These are phyloP conservation scores for Xylaria hypoxylon DNA, from an alignment of 2,329 filamentous ascomycete genomes.

Conservation along the genomic window DNA sequence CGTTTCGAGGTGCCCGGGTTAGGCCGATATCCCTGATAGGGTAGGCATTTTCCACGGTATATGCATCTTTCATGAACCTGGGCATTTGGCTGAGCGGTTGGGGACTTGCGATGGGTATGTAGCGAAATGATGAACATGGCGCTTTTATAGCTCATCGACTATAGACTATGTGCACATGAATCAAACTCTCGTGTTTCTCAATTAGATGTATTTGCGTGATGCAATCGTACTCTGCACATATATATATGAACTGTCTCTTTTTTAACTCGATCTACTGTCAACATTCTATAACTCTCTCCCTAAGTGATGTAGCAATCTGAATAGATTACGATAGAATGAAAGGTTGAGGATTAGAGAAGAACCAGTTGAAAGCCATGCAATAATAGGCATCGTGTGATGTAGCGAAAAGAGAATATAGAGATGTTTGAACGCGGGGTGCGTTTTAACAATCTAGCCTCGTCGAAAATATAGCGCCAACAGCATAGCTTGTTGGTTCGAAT, in stretches of 20 bases:
- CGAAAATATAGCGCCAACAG: too few species aligned
- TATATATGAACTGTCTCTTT: too few species aligned
- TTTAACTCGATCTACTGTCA: neutral
- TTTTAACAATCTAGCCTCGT: too few species aligned
- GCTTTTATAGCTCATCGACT: slow-evolving; percentile 38
- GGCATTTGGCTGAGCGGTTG: slow-evolving; percentile 45
- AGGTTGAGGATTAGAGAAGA: too few species aligned
- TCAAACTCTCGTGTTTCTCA: slow-evolving; percentile 24
- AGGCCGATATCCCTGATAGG: slow-evolving; percentile 39
- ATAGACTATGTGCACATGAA: slow-evolving; percentile 44
- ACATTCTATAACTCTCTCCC: neutral
- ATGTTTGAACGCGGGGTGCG: too few species aligned
- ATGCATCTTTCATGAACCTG: slow-evolving; percentile 47
- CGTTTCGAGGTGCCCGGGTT: slow-evolving; percentile 42
- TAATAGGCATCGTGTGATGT: too few species aligned
- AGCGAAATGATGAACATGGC: slow-evolving; percentile 43
- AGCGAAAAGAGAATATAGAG: too few species aligned
- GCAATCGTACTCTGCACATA: neutral
- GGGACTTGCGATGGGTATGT: slow-evolving; percentile 37
- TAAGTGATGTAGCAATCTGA: too few species aligned
- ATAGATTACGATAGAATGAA: too few species aligned
- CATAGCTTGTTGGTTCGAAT: too few species aligned
- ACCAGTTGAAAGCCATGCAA: too few species aligned
- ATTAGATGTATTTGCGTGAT: neutral
- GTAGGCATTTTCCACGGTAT: slow-evolving; percentile 42